Conservation (phyloP, 2,329 filamentous ascomycete genomes). For the Diaporthe australafricana region DNA sequence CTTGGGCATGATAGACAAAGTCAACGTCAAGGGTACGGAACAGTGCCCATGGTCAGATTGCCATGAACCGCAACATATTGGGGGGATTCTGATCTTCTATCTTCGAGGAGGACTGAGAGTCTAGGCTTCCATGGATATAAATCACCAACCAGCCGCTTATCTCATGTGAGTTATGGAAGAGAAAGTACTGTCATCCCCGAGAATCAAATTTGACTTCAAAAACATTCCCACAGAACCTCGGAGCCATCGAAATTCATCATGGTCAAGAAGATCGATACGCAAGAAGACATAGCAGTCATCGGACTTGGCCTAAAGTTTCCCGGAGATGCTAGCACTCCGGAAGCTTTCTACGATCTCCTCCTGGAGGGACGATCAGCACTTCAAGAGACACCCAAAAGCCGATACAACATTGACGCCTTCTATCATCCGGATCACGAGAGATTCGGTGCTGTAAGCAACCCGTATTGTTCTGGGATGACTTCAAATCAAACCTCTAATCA, state of each 20-base stretch:
- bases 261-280: not conserved
- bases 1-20: not conserved
- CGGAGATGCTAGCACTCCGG: conserved; percentile 41
- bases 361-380: conserved; percentile 43
- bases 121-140: no score
- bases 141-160: no score
- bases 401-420: conserved; percentile 46
- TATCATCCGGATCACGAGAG: conserved; percentile 45
- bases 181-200: not conserved
- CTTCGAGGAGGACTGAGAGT: no score
- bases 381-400: conserved; percentile 42
- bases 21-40: no score
- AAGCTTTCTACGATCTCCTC: conserved; percentile 44
- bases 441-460: conserved; percentile 36
- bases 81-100: no score
- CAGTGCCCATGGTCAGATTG: no score
- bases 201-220: not conserved
- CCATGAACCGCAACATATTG: no score
- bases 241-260: not conserved
- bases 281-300: conserved; percentile 34
- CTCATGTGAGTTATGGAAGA: not conserved
- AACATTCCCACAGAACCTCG: not conserved
- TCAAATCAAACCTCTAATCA: not conserved
- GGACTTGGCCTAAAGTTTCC: conserved; percentile 42
- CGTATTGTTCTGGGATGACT: not conserved